phyloP scores from a whole-genome alignment of 495 filamentous ascomycete genomes.

The Massariosphaeria phaeospora region DNA sequence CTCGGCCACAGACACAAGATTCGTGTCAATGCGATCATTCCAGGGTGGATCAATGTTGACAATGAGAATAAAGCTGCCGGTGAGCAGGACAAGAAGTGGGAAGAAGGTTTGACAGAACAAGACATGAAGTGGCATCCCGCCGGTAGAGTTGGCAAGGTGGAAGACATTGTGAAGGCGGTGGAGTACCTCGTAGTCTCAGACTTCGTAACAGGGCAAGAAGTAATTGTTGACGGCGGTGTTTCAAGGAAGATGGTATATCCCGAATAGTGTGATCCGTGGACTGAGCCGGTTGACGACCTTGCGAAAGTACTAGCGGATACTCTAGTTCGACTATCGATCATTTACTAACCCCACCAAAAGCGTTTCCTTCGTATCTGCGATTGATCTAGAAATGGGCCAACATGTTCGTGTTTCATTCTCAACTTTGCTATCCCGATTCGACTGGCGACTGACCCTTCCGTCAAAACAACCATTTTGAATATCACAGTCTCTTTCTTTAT shows the following conservation, averaged over 20 bases:
- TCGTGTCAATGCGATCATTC: slow-evolving; percentile 35
- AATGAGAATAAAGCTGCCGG: slow-evolving; percentile 34
- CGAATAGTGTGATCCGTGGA: slow-evolving; percentile 25
- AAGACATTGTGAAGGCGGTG: slow-evolving; percentile 35
- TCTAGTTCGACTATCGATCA: too few relatives aligned
- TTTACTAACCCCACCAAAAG: too few relatives aligned
- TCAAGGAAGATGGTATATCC: slow-evolving; percentile 38
- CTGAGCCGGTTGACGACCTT: too few relatives aligned
- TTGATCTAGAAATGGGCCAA: too few relatives aligned
- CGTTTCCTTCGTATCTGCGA: too few relatives aligned
- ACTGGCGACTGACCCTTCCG: too few relatives aligned
- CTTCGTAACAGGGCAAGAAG: slow-evolving; percentile 34
- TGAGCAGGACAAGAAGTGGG: slow-evolving; percentile 27
- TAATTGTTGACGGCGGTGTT: slow-evolving; percentile 35
- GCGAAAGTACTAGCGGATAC: too few relatives aligned
- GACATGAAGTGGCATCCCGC: slow-evolving; percentile 35
- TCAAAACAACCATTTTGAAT: too few relatives aligned
- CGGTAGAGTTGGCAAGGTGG: slow-evolving; percentile 32
- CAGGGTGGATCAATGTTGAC: slow-evolving; percentile 36
- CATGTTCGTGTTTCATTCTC: too few relatives aligned
- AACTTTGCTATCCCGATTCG: too few relatives aligned
- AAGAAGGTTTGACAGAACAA: slow-evolving; percentile 28
- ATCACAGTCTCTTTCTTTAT: too few relatives aligned
- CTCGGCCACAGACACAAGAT: slow-evolving; percentile 27
- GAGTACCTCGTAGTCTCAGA: slow-evolving; percentile 34